Evolutionary conservation across 2,329 filamentous ascomycete species (phyloP), one percentile per base, ranked within the genome.

Genomic region (Cytospora piceicola): DNA sequence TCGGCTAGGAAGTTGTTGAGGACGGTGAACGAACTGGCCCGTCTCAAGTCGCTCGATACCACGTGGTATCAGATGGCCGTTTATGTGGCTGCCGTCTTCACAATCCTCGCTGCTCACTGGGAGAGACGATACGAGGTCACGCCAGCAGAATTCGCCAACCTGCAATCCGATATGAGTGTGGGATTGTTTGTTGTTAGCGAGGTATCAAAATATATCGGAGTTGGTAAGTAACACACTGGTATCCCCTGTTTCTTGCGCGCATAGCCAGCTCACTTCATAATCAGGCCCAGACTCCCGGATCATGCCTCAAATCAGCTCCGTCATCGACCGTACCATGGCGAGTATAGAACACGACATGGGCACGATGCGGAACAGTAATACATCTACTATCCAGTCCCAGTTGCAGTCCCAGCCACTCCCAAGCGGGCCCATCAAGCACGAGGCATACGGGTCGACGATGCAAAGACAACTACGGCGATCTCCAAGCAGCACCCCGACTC

Each of bases 31-130:
- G 80, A 86, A 61, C 77, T 94, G 57, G 84, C 86, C 65, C 83
- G 82, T 70, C 80, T 88, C 65, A 91, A 90, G 72, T 88, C 87
- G 54, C 78, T 94, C 4, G 91, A 94, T 72, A 91, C 90, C 1
- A 92, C 90, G 0, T 94, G 91, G 90, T 90, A 91, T 71, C 89
- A 90, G 57, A 83, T 87, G 58, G 88, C 90, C 0, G 84, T 91
- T 7, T 92, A 91, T 72, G 82, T 91, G 15, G 87, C 89, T 53
- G 90, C 90, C 30, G 88, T 92, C 64, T 91, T 93, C 71, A 90
- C 90, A 0, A 88, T 85, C 17, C 78, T 94, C 0, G 91, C 90
- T 56, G 85, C 86, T 1, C 84, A 88, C 63, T 91, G 87, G 80
- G 85, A 92, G 73, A 84, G 88, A 57, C 82, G 89, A 34, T 85